Evolutionary conservation across 495 filamentous ascomycete genomes (phyloP), one percentile per base, ranked within the genome.

Genomic region (Annulohypoxylon moriforme): DNA sequence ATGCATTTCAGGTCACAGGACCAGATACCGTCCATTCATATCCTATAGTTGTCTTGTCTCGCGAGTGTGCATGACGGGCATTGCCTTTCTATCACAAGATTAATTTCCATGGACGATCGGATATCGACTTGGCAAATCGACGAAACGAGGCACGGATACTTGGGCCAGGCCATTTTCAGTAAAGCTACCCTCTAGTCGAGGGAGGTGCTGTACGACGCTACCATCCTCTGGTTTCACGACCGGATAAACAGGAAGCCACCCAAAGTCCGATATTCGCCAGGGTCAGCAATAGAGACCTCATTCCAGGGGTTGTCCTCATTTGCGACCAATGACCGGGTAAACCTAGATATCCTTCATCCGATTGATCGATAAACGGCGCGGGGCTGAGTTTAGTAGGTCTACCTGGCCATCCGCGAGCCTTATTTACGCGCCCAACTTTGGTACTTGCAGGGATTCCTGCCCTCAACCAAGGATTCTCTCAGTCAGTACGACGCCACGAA

Each of bases 351-450:
- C 78, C 69, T 72, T 76, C 72, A 71, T 82, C 76, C 75, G 72
- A 84, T 83, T 83, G 82, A 80, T 76, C 78, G 64, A 82, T 69
- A 55, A 62, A 71, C 69, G 64, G 69, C 74, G 75, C 72, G 71
- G 77, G 78, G 78, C 74, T 70, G 76, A 71, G 69, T 68, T 57
- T 67, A 71, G 72, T 58, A 73, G 65, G 29, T 55, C 71, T 69
- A 13, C 56, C 60, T 73, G 34, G 75, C 83, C 81, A 83, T 78
- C 82, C 75, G 77, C 76, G 71, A 81, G 78, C 76, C 79, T 80
- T 76, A 71, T 81, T 80, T 85, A 85, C 81, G 84, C 84, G 84
- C 84, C 84, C 78, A 68, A 77, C 75, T 79, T 66, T 71, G 69
- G 25, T 67, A 57, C 57, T 72, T 72, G 72, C 82, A 82, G 76